Percentiles rank a stretch among this genome's conserved stretches.
phyloP scores from a whole-genome alignment of 768 basidiomycete genomes.

The Coprinellus micaceus region DNA sequence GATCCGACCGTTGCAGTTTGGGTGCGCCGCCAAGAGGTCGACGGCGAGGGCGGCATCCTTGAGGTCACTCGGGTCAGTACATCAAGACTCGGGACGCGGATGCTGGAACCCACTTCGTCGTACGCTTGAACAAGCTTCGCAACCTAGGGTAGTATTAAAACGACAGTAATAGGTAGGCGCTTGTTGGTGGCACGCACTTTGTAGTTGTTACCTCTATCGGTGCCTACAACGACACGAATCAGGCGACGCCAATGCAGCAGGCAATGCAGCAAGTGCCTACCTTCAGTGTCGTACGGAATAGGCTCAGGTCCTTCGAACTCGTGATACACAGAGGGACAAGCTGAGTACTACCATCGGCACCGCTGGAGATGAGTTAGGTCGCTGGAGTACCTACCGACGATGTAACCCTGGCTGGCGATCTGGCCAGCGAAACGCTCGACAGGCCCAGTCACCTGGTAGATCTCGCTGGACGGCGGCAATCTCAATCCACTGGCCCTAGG shows the following conservation, averaged over 20 bases:
- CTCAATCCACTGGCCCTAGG: background rate
- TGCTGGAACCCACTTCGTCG: slow-evolving; percentile 59
- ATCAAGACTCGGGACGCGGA: background rate
- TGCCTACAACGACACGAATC: too few species aligned
- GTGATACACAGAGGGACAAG: slow-evolving; percentile 84
- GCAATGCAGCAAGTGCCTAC: too few species aligned
- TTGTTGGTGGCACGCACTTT: slow-evolving; percentile 53
- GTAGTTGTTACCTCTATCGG: slow-evolving; percentile 82
- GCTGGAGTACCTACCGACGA: slow-evolving; percentile 66
- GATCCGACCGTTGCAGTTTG: slow-evolving; percentile 89
- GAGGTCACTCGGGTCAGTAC: background rate
- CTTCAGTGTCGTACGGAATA: slow-evolving; percentile 85
- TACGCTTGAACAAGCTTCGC: slow-evolving; percentile 87
- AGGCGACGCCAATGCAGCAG: too few species aligned
- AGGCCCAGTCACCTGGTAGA: slow-evolving; percentile 95
- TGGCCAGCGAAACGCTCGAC: slow-evolving; percentile 90
- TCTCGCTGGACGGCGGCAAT: slow-evolving; percentile 57
- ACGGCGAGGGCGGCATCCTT: slow-evolving; percentile 78
- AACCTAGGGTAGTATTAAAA: slow-evolving; percentile 44
- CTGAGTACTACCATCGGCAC: slow-evolving; percentile 32
- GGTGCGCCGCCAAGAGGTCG: slow-evolving; percentile 66
- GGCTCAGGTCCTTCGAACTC: slow-evolving; percentile 89
- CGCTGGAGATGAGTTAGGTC: too few species aligned
- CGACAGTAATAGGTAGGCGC: background rate
- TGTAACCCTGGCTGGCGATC: slow-evolving; percentile 83